Evolutionary conservation across 163 green algal genomes (phyloP), one percentile per base, ranked within the genome.

Genomic region (Chloroidium sp.): DNA sequence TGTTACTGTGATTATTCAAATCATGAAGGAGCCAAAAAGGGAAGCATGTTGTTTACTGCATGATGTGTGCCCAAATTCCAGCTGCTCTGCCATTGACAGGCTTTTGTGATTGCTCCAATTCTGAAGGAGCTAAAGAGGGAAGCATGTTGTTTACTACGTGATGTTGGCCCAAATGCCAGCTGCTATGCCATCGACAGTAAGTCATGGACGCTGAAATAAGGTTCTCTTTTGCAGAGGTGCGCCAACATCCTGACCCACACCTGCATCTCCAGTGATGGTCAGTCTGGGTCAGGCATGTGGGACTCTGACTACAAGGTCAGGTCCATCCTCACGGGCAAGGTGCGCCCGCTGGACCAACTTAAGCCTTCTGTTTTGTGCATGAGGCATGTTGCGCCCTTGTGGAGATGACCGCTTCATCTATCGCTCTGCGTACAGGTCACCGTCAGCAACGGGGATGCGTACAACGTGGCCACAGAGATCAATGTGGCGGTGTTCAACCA

Each of bases 241-340:
- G 74, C 72, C 80, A 87, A 86, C 82, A 83, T 86, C 36, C 58
- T 87, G 62, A 61, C 76, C 67, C 83, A 87, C 74, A 78, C 58
- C 57, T 87, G 83, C 80, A 57, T 83, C 8, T 82, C 80, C 12
- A 84, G 75, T 61, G 72, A 83, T 10, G 83, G 83, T 14, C 83
- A 87, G 61, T 76, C 59, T n/a, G 80, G 80, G 57, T 78, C 76
- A 0, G 3, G 14, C 0, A 84, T 84, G 80, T 84, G 77, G 76
- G 80, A 84, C 57, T 1, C 68, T 6, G 6, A 6, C 67, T 72
- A 72, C 67, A 72, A 6, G 67, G 6, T 72, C 6, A 6, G 67
- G 6, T 72, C 67, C 67, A 72, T 72, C 67, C 10, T 72, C 6
- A 72, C 67, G 6, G 67, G 67, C 6, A 72, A 72, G 67, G 67